phyloP scores from a whole-genome alignment of 2,329 filamentous ascomycete genomes.

The Cladosporium sp. region DNA sequence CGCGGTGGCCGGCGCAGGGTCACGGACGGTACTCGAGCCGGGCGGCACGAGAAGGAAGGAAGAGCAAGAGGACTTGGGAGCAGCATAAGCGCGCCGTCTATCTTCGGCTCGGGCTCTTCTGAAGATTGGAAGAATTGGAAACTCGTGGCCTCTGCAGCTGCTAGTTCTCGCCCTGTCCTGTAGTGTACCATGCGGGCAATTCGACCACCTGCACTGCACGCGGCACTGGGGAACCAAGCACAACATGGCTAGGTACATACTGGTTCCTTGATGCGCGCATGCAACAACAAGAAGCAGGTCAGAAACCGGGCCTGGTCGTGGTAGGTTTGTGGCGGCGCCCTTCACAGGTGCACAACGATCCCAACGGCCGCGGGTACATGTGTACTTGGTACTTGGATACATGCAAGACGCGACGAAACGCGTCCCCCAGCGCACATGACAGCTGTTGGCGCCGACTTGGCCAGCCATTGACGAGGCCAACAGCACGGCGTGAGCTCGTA shows the following conservation, averaged over 20 bases:
- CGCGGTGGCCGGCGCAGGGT: not conserved
- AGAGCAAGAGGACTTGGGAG: not conserved
- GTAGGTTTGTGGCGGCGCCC: not conserved
- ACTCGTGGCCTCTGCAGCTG: constrained; percentile 7
- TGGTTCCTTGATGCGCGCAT: not conserved
- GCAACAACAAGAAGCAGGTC: not conserved
- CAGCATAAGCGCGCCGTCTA: not conserved
- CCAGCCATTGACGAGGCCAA: not conserved
- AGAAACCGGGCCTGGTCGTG: not conserved
- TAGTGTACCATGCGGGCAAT: constrained; percentile 3
- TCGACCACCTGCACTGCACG: not conserved
- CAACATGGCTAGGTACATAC: not conserved
- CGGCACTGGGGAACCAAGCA: not conserved
- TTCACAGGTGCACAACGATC: constrained; percentile 8
- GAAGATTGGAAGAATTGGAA: not conserved
- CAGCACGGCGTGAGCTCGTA: not conserved
- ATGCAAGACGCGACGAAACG: constrained; percentile 3
- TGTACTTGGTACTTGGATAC: constrained; percentile 4
- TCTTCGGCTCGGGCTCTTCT: constrained; percentile 1
- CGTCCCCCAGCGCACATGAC: not conserved
- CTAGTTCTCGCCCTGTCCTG: not conserved
- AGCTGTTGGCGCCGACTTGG: not conserved
- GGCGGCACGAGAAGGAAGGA: constrained; percentile 1
- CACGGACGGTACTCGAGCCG: not conserved
- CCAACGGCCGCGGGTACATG: constrained; percentile 4